Conservation (phyloP, 2,329 filamentous ascomycete genomes). For the Aspergillus tanneri region DNA sequence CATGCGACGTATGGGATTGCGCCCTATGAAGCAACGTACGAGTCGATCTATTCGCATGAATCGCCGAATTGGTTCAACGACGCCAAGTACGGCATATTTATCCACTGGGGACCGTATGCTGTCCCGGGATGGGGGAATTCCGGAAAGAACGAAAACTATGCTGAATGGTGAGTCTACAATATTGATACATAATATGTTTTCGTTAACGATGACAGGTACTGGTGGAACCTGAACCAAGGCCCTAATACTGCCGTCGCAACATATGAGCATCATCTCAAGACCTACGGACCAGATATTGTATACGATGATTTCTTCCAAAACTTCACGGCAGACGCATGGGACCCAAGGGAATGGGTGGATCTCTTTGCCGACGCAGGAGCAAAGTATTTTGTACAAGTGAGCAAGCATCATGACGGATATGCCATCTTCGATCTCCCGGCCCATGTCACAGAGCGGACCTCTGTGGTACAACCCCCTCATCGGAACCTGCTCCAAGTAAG, state of each 20-base stretch:
- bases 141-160: conserved; percentile 39
- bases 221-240: conserved; percentile 53
- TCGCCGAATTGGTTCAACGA: conserved; percentile 47
- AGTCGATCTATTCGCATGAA: not conserved
- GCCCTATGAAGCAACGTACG: not conserved
- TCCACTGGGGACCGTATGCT: conserved; percentile 59
- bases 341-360: conserved; percentile 56
- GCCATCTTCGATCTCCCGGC: conserved; percentile 44
- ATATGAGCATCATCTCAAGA: conserved; percentile 53
- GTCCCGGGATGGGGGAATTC: conserved; percentile 57
- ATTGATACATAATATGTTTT: not conserved
- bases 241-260: conserved; percentile 40
- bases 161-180: conserved; percentile 37
- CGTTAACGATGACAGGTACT: conserved; percentile 12
- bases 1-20: not conserved
- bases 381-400: conserved; percentile 47
- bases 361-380: conserved; percentile 54
- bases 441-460: conserved; percentile 43
- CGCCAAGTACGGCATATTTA: conserved; percentile 61
- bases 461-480: conserved; percentile 41
- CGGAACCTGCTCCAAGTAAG: conserved; percentile 36
- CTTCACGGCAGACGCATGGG: conserved; percentile 53
- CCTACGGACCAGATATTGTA: conserved; percentile 51
- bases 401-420: conserved; percentile 51
- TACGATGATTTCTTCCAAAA: conserved; percentile 59